These are phyloP conservation scores for Clonostachys solani DNA, from an alignment of 2,329 filamentous ascomycete genomes.

Conservation along the genomic window DNA sequence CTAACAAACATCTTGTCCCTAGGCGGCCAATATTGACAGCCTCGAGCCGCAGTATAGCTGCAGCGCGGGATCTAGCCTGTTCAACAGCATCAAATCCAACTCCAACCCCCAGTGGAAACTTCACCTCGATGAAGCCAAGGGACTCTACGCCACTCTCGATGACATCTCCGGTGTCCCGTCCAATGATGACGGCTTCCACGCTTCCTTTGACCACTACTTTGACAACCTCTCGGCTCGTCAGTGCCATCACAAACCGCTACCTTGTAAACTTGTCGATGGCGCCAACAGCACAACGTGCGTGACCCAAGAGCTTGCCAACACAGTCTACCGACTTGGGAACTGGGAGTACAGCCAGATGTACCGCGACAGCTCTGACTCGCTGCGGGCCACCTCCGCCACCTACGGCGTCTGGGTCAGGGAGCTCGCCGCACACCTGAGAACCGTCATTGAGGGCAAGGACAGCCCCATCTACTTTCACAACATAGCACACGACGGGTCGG, in stretches of 20 bases:
- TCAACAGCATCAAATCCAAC: slow-evolving; percentile 35
- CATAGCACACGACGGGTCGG: slow-evolving; percentile 73
- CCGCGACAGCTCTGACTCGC: slow-evolving; percentile 58
- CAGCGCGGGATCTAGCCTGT: slow-evolving; percentile 37
- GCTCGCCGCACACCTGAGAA: slow-evolving; percentile 61
- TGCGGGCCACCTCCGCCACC: slow-evolving; percentile 55
- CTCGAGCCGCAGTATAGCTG: slow-evolving; percentile 73
- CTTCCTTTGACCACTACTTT: slow-evolving; percentile 75
- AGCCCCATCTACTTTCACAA: slow-evolving; percentile 63
- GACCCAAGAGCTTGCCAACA: slow-evolving; percentile 56
- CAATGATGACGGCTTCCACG: slow-evolving; percentile 59
- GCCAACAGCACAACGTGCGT: slow-evolving; percentile 53
- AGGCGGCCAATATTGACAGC: slow-evolving; percentile 58
- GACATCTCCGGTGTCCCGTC: slow-evolving; percentile 60
- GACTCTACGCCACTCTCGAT: slow-evolving; percentile 59
- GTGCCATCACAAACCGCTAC: slow-evolving; percentile 70
- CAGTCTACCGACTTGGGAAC: slow-evolving; percentile 71
- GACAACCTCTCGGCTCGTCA: slow-evolving; percentile 78
- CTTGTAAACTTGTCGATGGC: slow-evolving; percentile 52
- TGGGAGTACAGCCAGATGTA: slow-evolving; percentile 81
- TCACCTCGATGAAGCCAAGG: slow-evolving; percentile 54
- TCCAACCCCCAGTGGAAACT: slow-evolving; percentile 50
- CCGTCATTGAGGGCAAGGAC: slow-evolving; percentile 33
- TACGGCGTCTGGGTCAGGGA: slow-evolving; percentile 75
- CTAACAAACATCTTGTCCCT: neutral